Evolutionary conservation across 73 alveolate genomes (phyloP).

Genomic region (Paramecium tetraurelia): DNA sequence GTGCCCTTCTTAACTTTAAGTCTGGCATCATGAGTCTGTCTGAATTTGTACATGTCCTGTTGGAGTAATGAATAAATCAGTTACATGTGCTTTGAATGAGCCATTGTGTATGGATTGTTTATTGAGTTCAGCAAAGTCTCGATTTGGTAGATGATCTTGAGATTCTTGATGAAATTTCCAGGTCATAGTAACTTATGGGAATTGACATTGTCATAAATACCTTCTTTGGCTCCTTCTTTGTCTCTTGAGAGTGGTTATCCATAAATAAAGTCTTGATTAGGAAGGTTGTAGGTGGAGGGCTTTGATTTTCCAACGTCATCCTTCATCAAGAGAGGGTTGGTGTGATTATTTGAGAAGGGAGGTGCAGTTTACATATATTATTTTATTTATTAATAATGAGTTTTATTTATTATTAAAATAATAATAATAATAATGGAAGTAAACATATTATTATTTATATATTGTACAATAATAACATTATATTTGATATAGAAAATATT

Average conservation of each 20-base stretch:
- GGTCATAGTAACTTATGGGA: slow-evolving; percentile 60
- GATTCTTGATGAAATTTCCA: slow-evolving; percentile 79
- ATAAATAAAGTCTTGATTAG: slow-evolving; percentile 76
- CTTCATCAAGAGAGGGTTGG: slow-evolving; percentile 74
- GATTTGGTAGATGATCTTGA: slow-evolving; percentile 62
- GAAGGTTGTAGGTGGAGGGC: slow-evolving; percentile 77
- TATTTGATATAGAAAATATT: background rate
- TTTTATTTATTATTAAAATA: background rate
- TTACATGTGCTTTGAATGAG: slow-evolving; percentile 59
- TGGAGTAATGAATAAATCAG: background rate
- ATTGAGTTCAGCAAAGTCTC: slow-evolving; percentile 77
- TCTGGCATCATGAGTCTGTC: slow-evolving; percentile 47
- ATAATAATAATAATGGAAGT: background rate
- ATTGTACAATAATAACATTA: background rate
- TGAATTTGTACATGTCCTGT: slow-evolving; percentile 2
- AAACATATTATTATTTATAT: background rate
- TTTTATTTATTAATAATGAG: background rate
- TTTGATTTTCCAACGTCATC: slow-evolving; percentile 88
- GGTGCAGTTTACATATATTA: background rate
- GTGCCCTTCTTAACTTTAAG: slow-evolving; percentile 24
- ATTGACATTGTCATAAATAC: background rate
- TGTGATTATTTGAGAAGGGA: background rate
- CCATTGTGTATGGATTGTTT: slow-evolving; percentile 70
- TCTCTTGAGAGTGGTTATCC: slow-evolving; percentile 81
- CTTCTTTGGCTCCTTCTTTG: slow-evolving; percentile 82